Evolutionary conservation across 2,329 filamentous ascomycete species (phyloP).

Genomic region (Xylariaceae sp.): DNA sequence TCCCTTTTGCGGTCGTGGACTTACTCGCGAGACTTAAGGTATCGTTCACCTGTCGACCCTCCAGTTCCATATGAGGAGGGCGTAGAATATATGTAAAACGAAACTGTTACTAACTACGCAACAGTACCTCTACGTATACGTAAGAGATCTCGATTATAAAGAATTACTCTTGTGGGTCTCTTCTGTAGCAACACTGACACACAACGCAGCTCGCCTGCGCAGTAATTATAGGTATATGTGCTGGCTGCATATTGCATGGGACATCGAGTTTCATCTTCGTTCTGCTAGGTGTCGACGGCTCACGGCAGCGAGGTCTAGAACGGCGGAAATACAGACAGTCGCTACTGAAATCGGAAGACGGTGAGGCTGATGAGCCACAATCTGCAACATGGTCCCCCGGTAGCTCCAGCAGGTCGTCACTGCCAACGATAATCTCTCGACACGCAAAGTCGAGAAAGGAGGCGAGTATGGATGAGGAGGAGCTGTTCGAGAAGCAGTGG

Average conservation of each 20-base stretch:
- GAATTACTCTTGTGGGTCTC: neutral
- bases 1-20: constrained; percentile 18
- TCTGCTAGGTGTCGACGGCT: constrained; percentile 31
- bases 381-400: constrained; percentile 13
- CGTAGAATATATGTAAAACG: neutral
- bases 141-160: constrained; percentile 24
- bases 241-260: constrained; percentile 32
- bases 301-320: constrained; percentile 15
- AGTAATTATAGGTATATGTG: constrained; percentile 33
- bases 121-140: constrained; percentile 39
- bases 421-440: neutral
- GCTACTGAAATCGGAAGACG: constrained; percentile 10
- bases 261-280: constrained; percentile 35
- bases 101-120: constrained; percentile 9
- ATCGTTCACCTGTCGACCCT: constrained; percentile 4
- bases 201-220: constrained; percentile 34
- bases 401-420: constrained; percentile 8
- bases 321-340: neutral
- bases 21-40: constrained; percentile 36
- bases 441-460: constrained; percentile 10
- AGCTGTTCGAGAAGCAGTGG: constrained; percentile 33
- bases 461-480: constrained; percentile 12
- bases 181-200: constrained; percentile 10
- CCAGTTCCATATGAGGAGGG: constrained; percentile 1
- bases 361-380: constrained; percentile 11